Conservation (phyloP, 176 grass and related monocot genomes). For the Oryza meridionalis region DNA sequence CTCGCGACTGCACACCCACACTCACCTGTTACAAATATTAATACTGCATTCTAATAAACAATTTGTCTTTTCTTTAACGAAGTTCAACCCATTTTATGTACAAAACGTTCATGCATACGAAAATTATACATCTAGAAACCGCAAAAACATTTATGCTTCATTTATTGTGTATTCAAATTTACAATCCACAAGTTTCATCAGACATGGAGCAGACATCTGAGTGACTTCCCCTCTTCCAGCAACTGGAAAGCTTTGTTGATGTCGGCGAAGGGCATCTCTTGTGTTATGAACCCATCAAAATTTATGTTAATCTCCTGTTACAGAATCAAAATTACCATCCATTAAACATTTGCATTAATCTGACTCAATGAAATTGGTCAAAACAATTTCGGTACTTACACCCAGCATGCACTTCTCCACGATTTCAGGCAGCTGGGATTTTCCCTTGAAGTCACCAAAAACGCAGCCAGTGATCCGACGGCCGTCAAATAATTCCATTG, state of each 20-base stretch:
- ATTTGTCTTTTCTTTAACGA: background rate
- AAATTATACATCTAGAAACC: background rate
- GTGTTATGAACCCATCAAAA: slow-evolving; percentile 86
- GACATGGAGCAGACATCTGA: slow-evolving; percentile 75
- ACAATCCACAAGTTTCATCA: background rate
- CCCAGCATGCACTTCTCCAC: slow-evolving; percentile 71
- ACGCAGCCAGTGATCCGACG: slow-evolving; percentile 61
- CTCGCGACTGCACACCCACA: no score
- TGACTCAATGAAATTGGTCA: background rate
- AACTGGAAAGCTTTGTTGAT: slow-evolving; percentile 76
- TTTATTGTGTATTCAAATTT: background rate
- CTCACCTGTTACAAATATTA: background rate
- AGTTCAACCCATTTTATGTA: background rate
- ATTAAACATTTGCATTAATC: background rate
- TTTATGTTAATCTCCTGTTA: slow-evolving; percentile 70
- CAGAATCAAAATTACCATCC: background rate
- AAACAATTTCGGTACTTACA: slow-evolving; percentile 29
- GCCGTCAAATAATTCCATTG: slow-evolving; percentile 88
- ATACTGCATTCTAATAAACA: background rate
- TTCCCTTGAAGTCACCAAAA: slow-evolving; percentile 89
- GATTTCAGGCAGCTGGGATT: slow-evolving; percentile 69
- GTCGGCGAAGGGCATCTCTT: slow-evolving; percentile 81
- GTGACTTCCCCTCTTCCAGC: slow-evolving; percentile 69
- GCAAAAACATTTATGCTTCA: background rate
- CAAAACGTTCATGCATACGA: background rate